A percentile compares a stretch with the other conserved stretches of the same genome.
Conservation (phyloP, 495 filamentous ascomycete genomes). For the Astrocystis sublimbata region DNA sequence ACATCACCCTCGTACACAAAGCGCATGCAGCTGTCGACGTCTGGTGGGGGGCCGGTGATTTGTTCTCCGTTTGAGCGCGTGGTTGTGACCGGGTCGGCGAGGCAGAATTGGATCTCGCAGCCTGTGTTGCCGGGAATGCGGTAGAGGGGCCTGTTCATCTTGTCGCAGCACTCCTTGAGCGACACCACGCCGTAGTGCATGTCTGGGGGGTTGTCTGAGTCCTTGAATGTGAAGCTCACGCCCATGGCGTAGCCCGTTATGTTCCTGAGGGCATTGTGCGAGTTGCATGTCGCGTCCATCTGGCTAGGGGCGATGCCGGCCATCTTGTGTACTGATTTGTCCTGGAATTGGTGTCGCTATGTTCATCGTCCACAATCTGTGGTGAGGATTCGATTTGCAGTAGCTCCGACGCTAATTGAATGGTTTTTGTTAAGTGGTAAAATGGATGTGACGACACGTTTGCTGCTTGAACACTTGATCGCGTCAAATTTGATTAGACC, state of each 20-base stretch:
- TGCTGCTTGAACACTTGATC: background rate
- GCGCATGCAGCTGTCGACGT: slow-evolving; percentile 21
- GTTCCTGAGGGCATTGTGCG: slow-evolving; percentile 29
- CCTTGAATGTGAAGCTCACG: slow-evolving; percentile 25
- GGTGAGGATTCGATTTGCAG: no score
- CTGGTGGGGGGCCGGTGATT: slow-evolving; percentile 10
- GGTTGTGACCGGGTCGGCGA: slow-evolving; percentile 15
- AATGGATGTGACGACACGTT: background rate
- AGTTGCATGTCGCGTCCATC: slow-evolving; percentile 23
- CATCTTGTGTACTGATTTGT: slow-evolving; percentile 8
- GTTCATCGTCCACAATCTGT: background rate
- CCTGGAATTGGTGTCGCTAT: background rate
- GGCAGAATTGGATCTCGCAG: slow-evolving; percentile 32
- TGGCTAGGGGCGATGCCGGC: slow-evolving; percentile 21
- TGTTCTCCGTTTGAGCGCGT: slow-evolving; percentile 13
- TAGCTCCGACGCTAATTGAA: no score
- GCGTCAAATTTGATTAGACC: background rate
- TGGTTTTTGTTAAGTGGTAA: background rate
- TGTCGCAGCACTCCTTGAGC: slow-evolving; percentile 25
- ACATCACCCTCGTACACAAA: slow-evolving; percentile 29
- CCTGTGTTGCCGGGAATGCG: slow-evolving; percentile 30
- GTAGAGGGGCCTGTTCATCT: slow-evolving; percentile 19
- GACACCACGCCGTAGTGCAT: slow-evolving; percentile 32
- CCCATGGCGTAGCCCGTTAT: slow-evolving; percentile 26
- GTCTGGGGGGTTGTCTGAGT: slow-evolving; percentile 22